Evolutionary conservation across 1,139 yeast species (phyloP), one percentile per base, ranked within the genome.

Genomic region (Lodderomyces theae): DNA sequence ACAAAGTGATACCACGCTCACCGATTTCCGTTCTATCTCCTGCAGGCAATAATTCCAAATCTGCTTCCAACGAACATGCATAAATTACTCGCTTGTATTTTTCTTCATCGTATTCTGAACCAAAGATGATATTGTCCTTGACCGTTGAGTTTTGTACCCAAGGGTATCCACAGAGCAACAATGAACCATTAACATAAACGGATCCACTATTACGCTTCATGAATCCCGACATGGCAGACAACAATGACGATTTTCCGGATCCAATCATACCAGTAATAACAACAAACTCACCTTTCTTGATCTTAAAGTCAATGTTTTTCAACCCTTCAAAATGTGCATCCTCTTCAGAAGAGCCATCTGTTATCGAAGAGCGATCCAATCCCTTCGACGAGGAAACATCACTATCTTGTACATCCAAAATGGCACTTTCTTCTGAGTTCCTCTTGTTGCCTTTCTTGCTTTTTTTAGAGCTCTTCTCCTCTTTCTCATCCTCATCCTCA

Each of bases 261-360:
- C 92, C 92, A 52, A 83, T 80, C 6, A 77, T 57, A 26, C 94
- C 94, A 2, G 86, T 80, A n/a, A 85, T 68, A 45, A 82, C 81
- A 5, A 83, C 66, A 46, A 85, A 79, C 53, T 82, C 87, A 13
- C 84, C 84, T 43, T 69, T 51, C 15, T 47, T 44, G 12, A 60
- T 47, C 4, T 44, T 35, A 19, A 60, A 51, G 34, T 58, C 46
- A 10, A 59, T 43, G 38, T 57, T 41, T 8, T 46, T 49, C 34
- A 60, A 51, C 4, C 51, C 51, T 19, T 40, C 30, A 26, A 49
- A 49, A 19, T 23, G 31, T 15, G 34, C 29, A 15, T 45, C 42
- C 22, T 39, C 41, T 34, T 40, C 44, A 5, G 44, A 34, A 3
- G 44, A 39, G 22, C 35, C 39, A 13, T 37, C 37, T 8, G 30